Percentiles rank a stretch among this genome's conserved stretches.
These are phyloP conservation scores for Trichosporon coremiiforme DNA, from an alignment of 1,284 basidiomycete genomes.

Conservation along the genomic window DNA sequence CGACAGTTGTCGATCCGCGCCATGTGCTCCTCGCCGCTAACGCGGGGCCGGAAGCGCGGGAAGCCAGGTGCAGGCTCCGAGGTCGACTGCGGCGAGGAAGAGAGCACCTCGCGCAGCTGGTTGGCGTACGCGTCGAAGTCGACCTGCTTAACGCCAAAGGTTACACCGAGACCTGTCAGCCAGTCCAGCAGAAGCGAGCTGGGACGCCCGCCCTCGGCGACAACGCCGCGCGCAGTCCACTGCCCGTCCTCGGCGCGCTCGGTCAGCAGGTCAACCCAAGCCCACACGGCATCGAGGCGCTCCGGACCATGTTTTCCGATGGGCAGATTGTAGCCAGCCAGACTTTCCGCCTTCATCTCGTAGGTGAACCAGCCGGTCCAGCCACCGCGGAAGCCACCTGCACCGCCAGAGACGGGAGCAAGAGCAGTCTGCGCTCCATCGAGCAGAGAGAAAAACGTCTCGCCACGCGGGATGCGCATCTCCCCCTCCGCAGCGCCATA, in stretches of 20 bases:
- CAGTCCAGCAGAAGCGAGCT: constrained; percentile 40
- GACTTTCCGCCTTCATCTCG: constrained; percentile 61
- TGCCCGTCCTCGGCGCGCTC: constrained; percentile 50
- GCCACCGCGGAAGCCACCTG: constrained; percentile 56
- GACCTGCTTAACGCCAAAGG: constrained; percentile 36
- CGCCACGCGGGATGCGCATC: constrained; percentile 30
- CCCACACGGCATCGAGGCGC: constrained; percentile 52
- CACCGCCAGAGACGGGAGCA: constrained; percentile 1
- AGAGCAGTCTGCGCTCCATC: constrained; percentile 40
- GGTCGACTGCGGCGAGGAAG: background rate
- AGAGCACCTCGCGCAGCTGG: constrained; percentile 24
- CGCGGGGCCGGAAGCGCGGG: constrained; percentile 48
- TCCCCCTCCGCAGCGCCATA: constrained; percentile 25
- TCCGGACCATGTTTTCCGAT: constrained; percentile 27
- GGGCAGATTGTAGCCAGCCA: constrained; percentile 48
- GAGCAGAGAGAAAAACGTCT: constrained; percentile 55
- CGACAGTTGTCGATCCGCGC: constrained; percentile 72
- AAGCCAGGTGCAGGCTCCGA: constrained; percentile 32
- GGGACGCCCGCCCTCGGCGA: constrained; percentile 30
- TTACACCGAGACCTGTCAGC: constrained; percentile 40
- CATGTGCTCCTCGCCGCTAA: constrained; percentile 63
- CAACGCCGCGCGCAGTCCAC: constrained; percentile 58
- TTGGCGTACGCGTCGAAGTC: constrained; percentile 36
- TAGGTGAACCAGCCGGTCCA: constrained; percentile 62
- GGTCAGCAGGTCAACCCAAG: constrained; percentile 56